phyloP scores from a whole-genome alignment of 2,329 filamentous ascomycete genomes.

The Xylariaceae sp. region DNA sequence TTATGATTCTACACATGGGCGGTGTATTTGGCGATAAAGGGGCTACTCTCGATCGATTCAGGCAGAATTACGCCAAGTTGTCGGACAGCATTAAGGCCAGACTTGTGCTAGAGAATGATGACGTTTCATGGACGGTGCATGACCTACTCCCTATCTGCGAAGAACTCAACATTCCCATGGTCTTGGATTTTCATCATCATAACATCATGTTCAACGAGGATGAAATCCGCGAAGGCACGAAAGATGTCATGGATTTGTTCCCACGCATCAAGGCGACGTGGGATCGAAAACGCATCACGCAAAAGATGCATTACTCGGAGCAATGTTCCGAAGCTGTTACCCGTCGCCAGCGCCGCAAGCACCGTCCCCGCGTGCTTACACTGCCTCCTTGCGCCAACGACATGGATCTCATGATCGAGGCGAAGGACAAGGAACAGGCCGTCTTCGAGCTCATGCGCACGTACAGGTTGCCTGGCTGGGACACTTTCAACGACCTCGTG shows the following conservation, averaged over 20 bases:
- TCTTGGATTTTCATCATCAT: constrained; percentile 92
- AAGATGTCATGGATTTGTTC: constrained; percentile 71
- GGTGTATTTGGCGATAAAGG: constrained; percentile 84
- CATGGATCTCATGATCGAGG: constrained; percentile 99
- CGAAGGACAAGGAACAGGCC: constrained; percentile 96
- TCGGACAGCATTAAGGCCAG: constrained; percentile 70
- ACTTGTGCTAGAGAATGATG: constrained; percentile 89
- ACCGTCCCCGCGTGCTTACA: constrained; percentile 72
- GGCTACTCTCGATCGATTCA: constrained; percentile 74
- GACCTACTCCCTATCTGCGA: constrained; percentile 87
- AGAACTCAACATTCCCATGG: constrained; percentile 87
- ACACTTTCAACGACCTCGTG: constrained; percentile 71
- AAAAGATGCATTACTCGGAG: constrained; percentile 98
- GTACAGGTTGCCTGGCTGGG: constrained; percentile 77
- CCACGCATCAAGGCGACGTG: constrained; percentile 79
- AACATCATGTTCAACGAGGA: constrained; percentile 81
- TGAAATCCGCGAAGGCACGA: constrained; percentile 75
- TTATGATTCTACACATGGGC: constrained; percentile 94
- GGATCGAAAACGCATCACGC: constrained; percentile 76
- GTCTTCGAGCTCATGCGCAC: constrained; percentile 91
- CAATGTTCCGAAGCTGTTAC: constrained; percentile 73
- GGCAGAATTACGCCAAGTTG: constrained; percentile 65
- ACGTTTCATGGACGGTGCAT: constrained; percentile 88
- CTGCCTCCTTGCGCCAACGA: constrained; percentile 76
- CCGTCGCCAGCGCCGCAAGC: constrained; percentile 73